These are phyloP conservation scores for Tephrocybe sp. DNA, from an alignment of 768 basidiomycete species.

Conservation along the genomic window DNA sequence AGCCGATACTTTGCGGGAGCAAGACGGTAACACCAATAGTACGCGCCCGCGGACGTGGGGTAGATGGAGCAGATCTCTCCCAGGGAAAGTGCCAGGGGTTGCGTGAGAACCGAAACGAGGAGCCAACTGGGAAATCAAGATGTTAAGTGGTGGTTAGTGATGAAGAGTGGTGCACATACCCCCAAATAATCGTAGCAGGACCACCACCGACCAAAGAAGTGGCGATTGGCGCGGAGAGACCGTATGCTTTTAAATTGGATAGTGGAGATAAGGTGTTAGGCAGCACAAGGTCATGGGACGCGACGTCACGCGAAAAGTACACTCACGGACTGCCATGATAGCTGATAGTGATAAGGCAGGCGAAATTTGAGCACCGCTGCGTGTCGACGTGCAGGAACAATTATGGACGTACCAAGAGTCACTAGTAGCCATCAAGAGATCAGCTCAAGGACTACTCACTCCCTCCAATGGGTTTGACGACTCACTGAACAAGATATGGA, in stretches of 20 bases:
- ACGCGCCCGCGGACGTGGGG: conserved; percentile 61
- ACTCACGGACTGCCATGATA: conserved; percentile 64
- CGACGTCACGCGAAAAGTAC: not conserved
- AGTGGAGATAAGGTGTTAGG: not conserved
- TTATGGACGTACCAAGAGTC: conserved; percentile 41
- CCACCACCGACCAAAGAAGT: conserved; percentile 57
- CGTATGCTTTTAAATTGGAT: too few relatives aligned
- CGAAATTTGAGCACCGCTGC: too few relatives aligned
- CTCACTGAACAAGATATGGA: conserved; percentile 57
- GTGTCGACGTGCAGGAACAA: not conserved
- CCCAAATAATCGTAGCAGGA: conserved; percentile 59
- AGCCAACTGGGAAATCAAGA: conserved; percentile 39
- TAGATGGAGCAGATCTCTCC: conserved; percentile 62
- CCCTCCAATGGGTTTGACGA: not conserved
- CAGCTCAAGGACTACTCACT: not conserved
- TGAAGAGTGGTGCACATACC: conserved; percentile 29
- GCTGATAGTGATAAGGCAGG: conserved; percentile 30
- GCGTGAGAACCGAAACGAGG: conserved; percentile 46
- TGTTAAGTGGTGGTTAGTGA: not conserved
- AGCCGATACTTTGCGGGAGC: conserved; percentile 51
- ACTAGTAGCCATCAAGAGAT: conserved; percentile 28
- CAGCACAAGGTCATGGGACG: not conserved
- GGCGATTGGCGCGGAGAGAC: conserved; percentile 55
- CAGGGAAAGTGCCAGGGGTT: conserved; percentile 51
- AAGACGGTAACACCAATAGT: conserved; percentile 68